Evolutionary conservation across 306 rosid species (phyloP), one percentile per base, ranked within the genome.

Genomic region (Vigna unguiculata): DNA sequence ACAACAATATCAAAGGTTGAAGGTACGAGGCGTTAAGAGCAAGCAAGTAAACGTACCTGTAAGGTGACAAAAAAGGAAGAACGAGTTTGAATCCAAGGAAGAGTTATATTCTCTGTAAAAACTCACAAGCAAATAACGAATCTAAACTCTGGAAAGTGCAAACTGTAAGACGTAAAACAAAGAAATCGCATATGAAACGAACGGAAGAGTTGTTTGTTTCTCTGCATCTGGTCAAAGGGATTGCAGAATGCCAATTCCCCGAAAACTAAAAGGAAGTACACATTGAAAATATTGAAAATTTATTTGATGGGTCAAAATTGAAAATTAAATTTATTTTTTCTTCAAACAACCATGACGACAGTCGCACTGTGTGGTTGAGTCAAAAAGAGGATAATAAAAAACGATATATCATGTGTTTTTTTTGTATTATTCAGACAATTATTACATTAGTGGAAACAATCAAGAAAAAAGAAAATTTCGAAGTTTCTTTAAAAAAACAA

Each of bases 1-100:
- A 16, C 40, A 54, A 32, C 5, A 47, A 40, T 20, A 22, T 34
- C n/a, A 54, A 76, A 76, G 0, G 54, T 46, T 14, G 4, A 46
- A 69, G 22, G 9, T 10, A 10, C 0, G 34, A 21, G 34, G 62
- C 7, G 32, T 22, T 11, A 76, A 17, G 59, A 61, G 48, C 40
- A 71, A 21, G 48, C 40, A 71, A 21, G 32, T 66, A 61, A 71
- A 75, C 65, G n/a, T 71, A 82, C 84, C 86, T 74, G 20, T 0
- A 51, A 81, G 58, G 16, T n/a, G 81, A 74, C 22, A 60, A 51
- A 78, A 78, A 36, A 46, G 19, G 78, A 81, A 74, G 82, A 79
- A 57, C 67, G 86, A 71, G 80, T 74, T 34, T 64, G 80, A 71
- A 79, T 58, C 78, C 62, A 76, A 75, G 74, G 17, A 14, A 49